phyloP scores from a whole-genome alignment of 352 stramenopile genomes.

The Globisporangium barbulae region DNA sequence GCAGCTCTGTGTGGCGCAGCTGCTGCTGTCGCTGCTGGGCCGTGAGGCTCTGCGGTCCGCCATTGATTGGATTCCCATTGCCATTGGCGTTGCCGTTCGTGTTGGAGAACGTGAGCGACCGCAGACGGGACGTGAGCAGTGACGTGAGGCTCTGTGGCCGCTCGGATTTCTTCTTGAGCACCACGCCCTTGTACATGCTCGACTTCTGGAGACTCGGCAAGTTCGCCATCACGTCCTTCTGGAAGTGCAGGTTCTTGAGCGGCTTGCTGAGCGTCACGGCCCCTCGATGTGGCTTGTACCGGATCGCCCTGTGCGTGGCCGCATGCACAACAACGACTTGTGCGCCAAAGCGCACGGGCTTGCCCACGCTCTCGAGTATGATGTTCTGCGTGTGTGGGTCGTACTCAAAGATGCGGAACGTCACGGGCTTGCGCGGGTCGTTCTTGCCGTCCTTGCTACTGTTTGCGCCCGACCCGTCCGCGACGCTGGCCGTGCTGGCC shows the following conservation, averaged over 20 bases:
- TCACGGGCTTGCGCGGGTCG: slow-evolving; percentile 34
- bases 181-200: slow-evolving; percentile 19
- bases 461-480: not conserved
- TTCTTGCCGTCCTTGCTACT: not conserved
- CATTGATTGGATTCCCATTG: not conserved
- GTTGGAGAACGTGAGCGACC: slow-evolving; percentile 9
- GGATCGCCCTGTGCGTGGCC: slow-evolving; percentile 55
- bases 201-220: slow-evolving; percentile 49
- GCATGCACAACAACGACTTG: slow-evolving; percentile 63
- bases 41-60: not conserved
- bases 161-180: slow-evolving; percentile 9
- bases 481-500: not conserved
- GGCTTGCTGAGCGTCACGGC: slow-evolving; percentile 68
- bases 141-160: slow-evolving; percentile 12
- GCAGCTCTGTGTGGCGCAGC: slow-evolving; percentile 17
- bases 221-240: slow-evolving; percentile 45
- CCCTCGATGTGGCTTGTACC: slow-evolving; percentile 50
- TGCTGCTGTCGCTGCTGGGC: not conserved
- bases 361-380: slow-evolving; percentile 42
- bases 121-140: slow-evolving; percentile 14
- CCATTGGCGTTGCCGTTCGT: not conserved
- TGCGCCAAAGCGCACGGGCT: slow-evolving; percentile 53
- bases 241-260: slow-evolving; percentile 64
- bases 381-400: slow-evolving; percentile 49
- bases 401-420: slow-evolving; percentile 72